phyloP scores from a whole-genome alignment of 2,329 filamentous ascomycete genomes.

The Polytolypa hystricis region DNA sequence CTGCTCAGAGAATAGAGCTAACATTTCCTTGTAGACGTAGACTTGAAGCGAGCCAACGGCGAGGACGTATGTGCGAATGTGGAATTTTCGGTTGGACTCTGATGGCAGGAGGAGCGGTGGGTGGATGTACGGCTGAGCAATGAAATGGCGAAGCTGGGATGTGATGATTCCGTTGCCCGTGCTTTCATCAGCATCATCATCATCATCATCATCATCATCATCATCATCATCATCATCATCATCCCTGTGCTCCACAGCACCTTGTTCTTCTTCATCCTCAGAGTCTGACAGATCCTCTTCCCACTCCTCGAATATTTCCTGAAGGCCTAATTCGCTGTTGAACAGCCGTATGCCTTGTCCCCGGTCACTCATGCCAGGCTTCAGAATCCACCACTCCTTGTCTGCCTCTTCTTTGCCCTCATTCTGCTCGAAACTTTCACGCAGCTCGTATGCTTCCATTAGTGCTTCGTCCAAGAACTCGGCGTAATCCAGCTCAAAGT shows the following conservation, averaged over 20 bases:
- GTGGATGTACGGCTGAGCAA: slow-evolving; percentile 90
- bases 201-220: slow-evolving; percentile 24
- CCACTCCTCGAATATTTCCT: slow-evolving; percentile 83
- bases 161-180: slow-evolving; percentile 55
- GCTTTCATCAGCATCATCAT: slow-evolving; percentile 19
- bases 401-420: slow-evolving; percentile 49
- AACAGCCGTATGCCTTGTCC: slow-evolving; percentile 90
- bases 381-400: slow-evolving; percentile 92
- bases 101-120: slow-evolving; percentile 64
- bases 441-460: slow-evolving; percentile 77
- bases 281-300: slow-evolving; percentile 57
- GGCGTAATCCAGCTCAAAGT: slow-evolving; percentile 91
- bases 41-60: slow-evolving; percentile 67
- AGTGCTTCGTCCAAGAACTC: slow-evolving; percentile 93
- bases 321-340: slow-evolving; percentile 71
- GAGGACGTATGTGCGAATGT: slow-evolving; percentile 85
- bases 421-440: slow-evolving; percentile 65
- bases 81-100: slow-evolving; percentile 69
- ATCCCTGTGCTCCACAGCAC: slow-evolving; percentile 34
- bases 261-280: slow-evolving; percentile 54
- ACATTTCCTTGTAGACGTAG: slow-evolving; percentile 82
- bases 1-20: slow-evolving; percentile 77
- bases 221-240: slow-evolving; percentile 15
- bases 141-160: slow-evolving; percentile 87
- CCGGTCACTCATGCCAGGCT: slow-evolving; percentile 93